Percentiles rank a stretch among this genome's conserved stretches.
These are phyloP conservation scores for Calocybe gangraenosa DNA, from an alignment of 768 basidiomycete species.

Conservation along the genomic window DNA sequence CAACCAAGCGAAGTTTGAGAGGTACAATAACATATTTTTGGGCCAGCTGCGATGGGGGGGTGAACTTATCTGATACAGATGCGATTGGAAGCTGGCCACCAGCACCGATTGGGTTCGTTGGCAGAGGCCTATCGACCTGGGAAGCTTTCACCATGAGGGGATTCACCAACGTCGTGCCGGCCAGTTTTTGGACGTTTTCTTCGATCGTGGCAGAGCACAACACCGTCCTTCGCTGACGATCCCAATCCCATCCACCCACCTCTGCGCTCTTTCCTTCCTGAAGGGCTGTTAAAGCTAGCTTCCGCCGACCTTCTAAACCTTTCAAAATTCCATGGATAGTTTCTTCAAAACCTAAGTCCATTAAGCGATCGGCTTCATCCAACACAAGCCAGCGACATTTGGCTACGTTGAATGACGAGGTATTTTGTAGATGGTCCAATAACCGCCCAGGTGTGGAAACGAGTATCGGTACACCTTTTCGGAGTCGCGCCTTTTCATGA, in stretches of 20 bases:
- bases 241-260: conserved; percentile 86
- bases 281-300: conserved; percentile 66
- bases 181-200: conserved; percentile 91
- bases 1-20: conserved; percentile 90
- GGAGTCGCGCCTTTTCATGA: conserved; percentile 92
- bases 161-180: conserved; percentile 72
- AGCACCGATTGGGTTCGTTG: conserved; percentile 12
- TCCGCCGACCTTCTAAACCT: conserved; percentile 78
- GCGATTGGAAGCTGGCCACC: conserved; percentile 13
- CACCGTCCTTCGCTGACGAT: conserved; percentile 71
- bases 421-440: conserved; percentile 95
- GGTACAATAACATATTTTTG: conserved; percentile 92
- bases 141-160: conserved; percentile 83
- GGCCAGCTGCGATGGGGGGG: conserved; percentile 88
- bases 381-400: conserved; percentile 95
- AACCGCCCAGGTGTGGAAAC: conserved; percentile 95
- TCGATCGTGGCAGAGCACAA: conserved; percentile 96
- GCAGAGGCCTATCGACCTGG: conserved; percentile 37
- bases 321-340: conserved; percentile 87
- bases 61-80: conserved; percentile 57
- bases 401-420: conserved; percentile 85
- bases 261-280: conserved; percentile 64
- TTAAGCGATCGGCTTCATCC: conserved; percentile 95
- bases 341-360: conserved; percentile 98
- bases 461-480: conserved; percentile 93